Percentiles rank a stretch among this genome's conserved stretches.
Evolutionary conservation across 352 stramenopile genomes (phyloP).

Genomic region (Pythium rhizo-oryzae): DNA sequence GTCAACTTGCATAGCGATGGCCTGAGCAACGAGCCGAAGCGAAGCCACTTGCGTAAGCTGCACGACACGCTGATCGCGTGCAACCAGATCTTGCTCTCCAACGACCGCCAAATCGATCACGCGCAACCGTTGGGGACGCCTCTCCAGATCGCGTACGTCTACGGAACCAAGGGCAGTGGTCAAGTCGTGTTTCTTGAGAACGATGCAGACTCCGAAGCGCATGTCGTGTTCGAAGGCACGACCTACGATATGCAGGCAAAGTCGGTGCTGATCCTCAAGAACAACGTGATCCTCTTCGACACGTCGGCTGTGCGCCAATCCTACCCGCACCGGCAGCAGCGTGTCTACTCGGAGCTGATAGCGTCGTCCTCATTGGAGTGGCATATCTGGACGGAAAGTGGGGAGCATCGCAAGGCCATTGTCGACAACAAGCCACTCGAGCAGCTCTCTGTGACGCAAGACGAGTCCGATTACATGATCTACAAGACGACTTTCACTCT

Average conservation of each 20-base stretch:
- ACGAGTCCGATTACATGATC: slow-evolving; percentile 64
- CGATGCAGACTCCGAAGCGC: slow-evolving; percentile 27
- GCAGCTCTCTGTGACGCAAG: slow-evolving; percentile 55
- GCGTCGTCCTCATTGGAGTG: slow-evolving; percentile 37
- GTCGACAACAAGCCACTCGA: slow-evolving; percentile 45
- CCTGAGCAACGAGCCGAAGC: slow-evolving; percentile 73
- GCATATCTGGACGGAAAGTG: slow-evolving; percentile 57
- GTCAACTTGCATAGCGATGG: slow-evolving; percentile 70
- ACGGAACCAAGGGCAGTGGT: slow-evolving; percentile 26
- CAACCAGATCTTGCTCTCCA: slow-evolving; percentile 53
- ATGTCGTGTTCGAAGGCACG: slow-evolving; percentile 39
- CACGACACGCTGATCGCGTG: slow-evolving; percentile 57
- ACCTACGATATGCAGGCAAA: slow-evolving; percentile 42
- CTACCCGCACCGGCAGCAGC: slow-evolving; percentile 41
- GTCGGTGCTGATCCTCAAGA: slow-evolving; percentile 58
- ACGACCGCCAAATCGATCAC: slow-evolving; percentile 54
- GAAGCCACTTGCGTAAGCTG: slow-evolving; percentile 63
- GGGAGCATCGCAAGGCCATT: slow-evolving; percentile 41
- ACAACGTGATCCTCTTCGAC: slow-evolving; percentile 49
- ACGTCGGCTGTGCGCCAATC: slow-evolving; percentile 52
- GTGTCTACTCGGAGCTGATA: slow-evolving; percentile 49
- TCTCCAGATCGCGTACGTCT: slow-evolving; percentile 53
- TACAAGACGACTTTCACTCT: slow-evolving; percentile 57
- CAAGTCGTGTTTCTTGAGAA: slow-evolving; percentile 67
- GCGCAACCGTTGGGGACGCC: slow-evolving; percentile 29